These are phyloP conservation scores for Dothideomycetidae sp. DNA, from an alignment of 2,329 filamentous ascomycete species.

Conservation along the genomic window DNA sequence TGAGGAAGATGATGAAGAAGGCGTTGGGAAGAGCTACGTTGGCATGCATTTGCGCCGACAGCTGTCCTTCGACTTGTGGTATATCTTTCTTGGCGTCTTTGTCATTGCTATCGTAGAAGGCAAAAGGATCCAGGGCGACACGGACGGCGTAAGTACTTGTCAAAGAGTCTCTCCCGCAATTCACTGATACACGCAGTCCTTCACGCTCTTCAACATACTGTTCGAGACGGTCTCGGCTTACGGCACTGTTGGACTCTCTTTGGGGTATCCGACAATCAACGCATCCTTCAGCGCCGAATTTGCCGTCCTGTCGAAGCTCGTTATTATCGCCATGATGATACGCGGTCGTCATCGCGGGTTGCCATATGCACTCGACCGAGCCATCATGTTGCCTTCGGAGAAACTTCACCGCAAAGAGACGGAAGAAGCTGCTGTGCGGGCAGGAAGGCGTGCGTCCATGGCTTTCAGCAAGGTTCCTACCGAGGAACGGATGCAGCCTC, in stretches of 20 bases:
- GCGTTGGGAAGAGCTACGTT: conserved; percentile 63
- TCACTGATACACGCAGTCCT: conserved; percentile 21
- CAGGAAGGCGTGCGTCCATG: conserved; percentile 16
- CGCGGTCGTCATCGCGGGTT: conserved; percentile 51
- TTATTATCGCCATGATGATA: conserved; percentile 53
- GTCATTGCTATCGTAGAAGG: conserved; percentile 85
- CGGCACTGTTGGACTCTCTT: conserved; percentile 80
- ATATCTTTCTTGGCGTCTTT: conserved; percentile 85
- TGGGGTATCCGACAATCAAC: conserved; percentile 65
- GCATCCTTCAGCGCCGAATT: conserved; percentile 76
- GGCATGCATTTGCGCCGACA: conserved; percentile 83
- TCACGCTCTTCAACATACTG: conserved; percentile 41
- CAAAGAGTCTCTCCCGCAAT: too few species aligned
- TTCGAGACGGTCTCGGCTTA: conserved; percentile 87
- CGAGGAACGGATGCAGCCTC: not conserved
- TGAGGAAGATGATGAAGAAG: conserved; percentile 36
- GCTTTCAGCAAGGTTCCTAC: conserved; percentile 9
- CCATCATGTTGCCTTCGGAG: conserved; percentile 53
- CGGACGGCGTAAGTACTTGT: conserved; percentile 31
- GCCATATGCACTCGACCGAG: conserved; percentile 53
- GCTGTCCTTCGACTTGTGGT: conserved; percentile 95
- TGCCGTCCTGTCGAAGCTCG: conserved; percentile 49
- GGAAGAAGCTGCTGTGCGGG: conserved; percentile 30
- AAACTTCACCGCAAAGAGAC: conserved; percentile 47
- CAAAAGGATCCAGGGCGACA: conserved; percentile 45